A percentile compares a stretch with the other conserved stretches of the same genome.
These are phyloP conservation scores for Vaccinium darrowii DNA, from an alignment of 148 eudicot species.

Conservation along the genomic window DNA sequence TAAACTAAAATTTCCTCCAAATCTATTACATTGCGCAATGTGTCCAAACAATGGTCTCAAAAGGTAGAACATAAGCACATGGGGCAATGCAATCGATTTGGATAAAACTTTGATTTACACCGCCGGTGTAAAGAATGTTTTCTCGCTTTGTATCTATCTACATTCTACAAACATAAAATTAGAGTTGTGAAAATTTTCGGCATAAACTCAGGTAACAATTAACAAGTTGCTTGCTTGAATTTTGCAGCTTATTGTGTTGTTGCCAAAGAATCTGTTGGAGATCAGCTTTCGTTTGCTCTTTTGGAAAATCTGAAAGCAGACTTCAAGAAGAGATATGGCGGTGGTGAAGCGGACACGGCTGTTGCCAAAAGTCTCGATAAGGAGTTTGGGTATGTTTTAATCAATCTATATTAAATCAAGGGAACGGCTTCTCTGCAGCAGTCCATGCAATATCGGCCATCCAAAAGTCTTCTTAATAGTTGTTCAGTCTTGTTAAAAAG, in stretches of 20 bases:
- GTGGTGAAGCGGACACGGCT: slow-evolving; percentile 63
- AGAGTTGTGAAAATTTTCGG: background rate
- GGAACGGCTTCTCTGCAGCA: too few species aligned
- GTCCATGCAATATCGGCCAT: too few species aligned
- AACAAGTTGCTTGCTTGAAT: background rate
- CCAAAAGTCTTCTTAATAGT: too few species aligned
- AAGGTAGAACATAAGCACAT: too few species aligned
- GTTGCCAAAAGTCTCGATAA: slow-evolving; percentile 59
- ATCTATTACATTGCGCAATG: too few species aligned
- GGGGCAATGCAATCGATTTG: too few species aligned
- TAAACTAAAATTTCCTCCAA: too few species aligned
- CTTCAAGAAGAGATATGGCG: slow-evolving; percentile 59
- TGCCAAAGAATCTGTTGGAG: slow-evolving; percentile 60
- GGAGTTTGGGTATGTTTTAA: slow-evolving; percentile 52
- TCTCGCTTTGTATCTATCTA: too few species aligned
- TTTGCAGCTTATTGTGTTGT: slow-evolving; percentile 64
- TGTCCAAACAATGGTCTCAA: too few species aligned
- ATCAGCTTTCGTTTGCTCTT: slow-evolving; percentile 53
- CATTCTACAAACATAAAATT: background rate
- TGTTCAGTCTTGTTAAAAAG: too few species aligned
- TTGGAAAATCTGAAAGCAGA: slow-evolving; percentile 52
- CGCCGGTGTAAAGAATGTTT: too few species aligned
- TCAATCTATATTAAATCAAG: background rate
- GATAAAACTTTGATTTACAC: too few species aligned
- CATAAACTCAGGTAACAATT: background rate